Evolutionary conservation across 345 rosid genomes (phyloP), one percentile per base, ranked within the genome.

Genomic region (Kandelia obovata): DNA sequence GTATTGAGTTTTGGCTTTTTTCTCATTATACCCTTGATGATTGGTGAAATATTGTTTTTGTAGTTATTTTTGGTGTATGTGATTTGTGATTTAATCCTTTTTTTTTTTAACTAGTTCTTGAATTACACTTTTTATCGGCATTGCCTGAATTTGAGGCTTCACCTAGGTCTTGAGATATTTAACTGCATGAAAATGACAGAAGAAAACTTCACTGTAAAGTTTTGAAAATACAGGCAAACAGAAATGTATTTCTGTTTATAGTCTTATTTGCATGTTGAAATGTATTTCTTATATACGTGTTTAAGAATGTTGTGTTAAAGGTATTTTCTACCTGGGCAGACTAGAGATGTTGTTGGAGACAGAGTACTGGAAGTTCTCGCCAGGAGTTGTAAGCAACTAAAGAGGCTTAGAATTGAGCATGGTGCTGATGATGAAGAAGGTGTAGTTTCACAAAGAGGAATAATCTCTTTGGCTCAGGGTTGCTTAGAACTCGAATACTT

Each of bases 341-440:
- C 99, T 6, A 88, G 99, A 87, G 89, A 88, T 81, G 99, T 89
- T 53, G 88, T 95, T 58, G 98, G 98, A 75, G 99, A 95, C 78
- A 79, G 88, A 75, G 99, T 97, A 64, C 68, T 95, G 74, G 97
- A 90, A 83, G 83, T 88, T 75, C 86, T 95, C 71, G 92, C 96
- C 66, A 82, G 53, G 70, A 72, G 80, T 71, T 92, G 99, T 73
- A 87, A 80, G 80, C 79, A 64, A 31, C 82, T 95, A 73, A 87
- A 88, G 81, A 84, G 99, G 84, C 92, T 95, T 71, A 80, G 99
- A 83, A 89, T 95, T 66, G 99, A 92, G 78, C 86, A 89, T 43
- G 97, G 96, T 75, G 97, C 89, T 26, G 97, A 92, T 75, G 97
- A 92, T 67, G 98, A 90, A 83, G 96, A 79, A 70, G 97, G 97